These are phyloP conservation scores for Isabelozyma pseudorhagii DNA, from an alignment of 805 yeast species.

Conservation along the genomic window DNA sequence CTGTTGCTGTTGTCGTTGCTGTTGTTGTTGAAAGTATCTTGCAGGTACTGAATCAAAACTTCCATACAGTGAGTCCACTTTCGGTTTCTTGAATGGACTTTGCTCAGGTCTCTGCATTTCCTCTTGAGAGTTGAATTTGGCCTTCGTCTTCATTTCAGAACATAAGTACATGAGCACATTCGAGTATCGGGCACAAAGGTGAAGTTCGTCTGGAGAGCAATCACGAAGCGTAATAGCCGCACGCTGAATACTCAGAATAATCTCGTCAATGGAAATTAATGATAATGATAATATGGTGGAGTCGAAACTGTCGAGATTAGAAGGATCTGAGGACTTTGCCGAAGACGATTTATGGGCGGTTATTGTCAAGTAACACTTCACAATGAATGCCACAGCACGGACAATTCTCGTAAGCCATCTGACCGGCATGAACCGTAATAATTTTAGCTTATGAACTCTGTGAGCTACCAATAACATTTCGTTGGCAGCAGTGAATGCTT, in stretches of 20 bases:
- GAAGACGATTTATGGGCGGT: constrained; percentile 41
- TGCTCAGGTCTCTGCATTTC: constrained; percentile 9
- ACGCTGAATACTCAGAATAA: constrained; percentile 60
- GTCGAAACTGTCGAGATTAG: constrained; percentile 27
- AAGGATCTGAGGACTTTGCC: constrained; percentile 6
- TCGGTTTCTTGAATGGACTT: constrained; percentile 1
- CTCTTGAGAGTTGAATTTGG: constrained; percentile 12
- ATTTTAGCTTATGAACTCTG: constrained; percentile 60
- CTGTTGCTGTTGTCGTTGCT: neutral
- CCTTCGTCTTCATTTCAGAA: constrained; percentile 62
- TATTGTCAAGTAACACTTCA: constrained; percentile 74
- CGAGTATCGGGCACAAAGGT: constrained; percentile 75
- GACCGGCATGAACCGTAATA: constrained; percentile 82
- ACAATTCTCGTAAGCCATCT: constrained; percentile 86
- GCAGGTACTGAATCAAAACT: neutral
- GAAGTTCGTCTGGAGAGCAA: constrained; percentile 87
- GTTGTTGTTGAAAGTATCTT: neutral
- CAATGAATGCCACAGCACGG: constrained; percentile 84
- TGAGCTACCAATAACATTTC: constrained; percentile 71
- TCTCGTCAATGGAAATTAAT: constrained; percentile 68
- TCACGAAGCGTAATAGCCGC: constrained; percentile 75
- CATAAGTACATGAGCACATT: constrained; percentile 74
- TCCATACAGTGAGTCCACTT: neutral
- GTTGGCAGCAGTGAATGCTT: constrained; percentile 81
- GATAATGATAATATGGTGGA: constrained; percentile 56